These are phyloP conservation scores for Pythium aquatile DNA, from an alignment of 352 stramenopile genomes.

Conservation along the genomic window DNA sequence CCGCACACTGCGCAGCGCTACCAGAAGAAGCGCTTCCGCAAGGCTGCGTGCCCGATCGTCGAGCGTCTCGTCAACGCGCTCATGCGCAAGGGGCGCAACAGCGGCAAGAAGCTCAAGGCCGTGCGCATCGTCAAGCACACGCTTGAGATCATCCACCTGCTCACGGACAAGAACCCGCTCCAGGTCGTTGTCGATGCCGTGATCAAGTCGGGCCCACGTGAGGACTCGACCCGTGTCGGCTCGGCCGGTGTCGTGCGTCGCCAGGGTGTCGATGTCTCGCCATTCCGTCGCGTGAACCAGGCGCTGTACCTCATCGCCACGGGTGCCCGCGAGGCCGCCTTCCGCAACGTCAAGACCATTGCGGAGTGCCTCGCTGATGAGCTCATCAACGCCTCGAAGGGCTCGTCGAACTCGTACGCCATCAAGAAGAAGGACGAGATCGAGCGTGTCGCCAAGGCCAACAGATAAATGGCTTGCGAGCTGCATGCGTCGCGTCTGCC, in stretches of 20 bases:
- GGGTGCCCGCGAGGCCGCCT: conserved; percentile 96
- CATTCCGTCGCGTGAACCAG: conserved; percentile 99
- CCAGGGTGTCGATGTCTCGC: conserved; percentile 99
- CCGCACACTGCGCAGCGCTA: conserved; percentile 99
- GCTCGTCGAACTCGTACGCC: conserved; percentile 99
- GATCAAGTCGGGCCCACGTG: conserved; percentile 95
- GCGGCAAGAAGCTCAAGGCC: conserved; percentile 99
- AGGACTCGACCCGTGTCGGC: conserved; percentile 99
- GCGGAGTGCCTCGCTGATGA: conserved; percentile 99
- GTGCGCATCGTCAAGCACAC: conserved; percentile 98
- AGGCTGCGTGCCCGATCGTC: conserved; percentile 99
- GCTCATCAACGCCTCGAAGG: conserved; percentile 99
- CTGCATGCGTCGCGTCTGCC: conserved; percentile 8
- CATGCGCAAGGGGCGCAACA: conserved; percentile 99
- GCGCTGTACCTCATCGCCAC: conserved; percentile 98
- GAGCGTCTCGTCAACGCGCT: conserved; percentile 97
- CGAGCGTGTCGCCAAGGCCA: conserved; percentile 99
- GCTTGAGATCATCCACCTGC: conserved; percentile 99
- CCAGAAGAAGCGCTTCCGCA: conserved; percentile 99
- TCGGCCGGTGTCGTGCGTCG: conserved; percentile 98
- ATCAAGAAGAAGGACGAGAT: conserved; percentile 99
- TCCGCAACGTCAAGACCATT: conserved; percentile 99
- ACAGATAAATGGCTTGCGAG: conserved; percentile 93
- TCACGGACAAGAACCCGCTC: conserved; percentile 99
- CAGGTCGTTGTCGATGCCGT: conserved; percentile 95